Base-by-base conservation (phyloP, 139 green algal species). In the Pseudopediastrum boryanum region DNA sequence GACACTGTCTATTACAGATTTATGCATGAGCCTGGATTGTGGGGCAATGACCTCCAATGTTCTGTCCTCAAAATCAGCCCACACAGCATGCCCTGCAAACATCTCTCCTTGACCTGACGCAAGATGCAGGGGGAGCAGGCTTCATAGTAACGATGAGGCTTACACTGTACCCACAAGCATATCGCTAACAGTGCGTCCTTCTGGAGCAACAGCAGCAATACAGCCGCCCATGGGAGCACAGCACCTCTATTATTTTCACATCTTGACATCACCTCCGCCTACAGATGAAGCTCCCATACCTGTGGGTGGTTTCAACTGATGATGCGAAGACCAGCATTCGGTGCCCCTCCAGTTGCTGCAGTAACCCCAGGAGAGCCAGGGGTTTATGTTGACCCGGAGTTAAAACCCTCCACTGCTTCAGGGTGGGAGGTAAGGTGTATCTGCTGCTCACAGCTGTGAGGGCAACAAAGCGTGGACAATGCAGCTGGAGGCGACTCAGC, bases 281-380 rank as follows among this genome's bases (percentile, higher is more conserved):
- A 10, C 62, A 41, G 8, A 5, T 13, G 31, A 9, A 5, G 61
- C 6, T 12, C 27, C 2, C 83, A 16, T 61, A 89, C 82, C 84
- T 91, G 79, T 88, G 90, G 0, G 95, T 94, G 21, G 89, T 90
- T 13, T 98, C 89, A 27, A 98, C 65, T 0, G 89, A 94, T 16
- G 93, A 92, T 1, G 92, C 89, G 61, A 98, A 98, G 10, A 98
- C 85, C 7, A 98, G 83, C 16, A 75, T 94, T 13, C 46, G 61
- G 82, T 87, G 44, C 4, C 69, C 77, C 38, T 64, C 71, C 72
- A 94, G 82, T 31, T 84, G 50, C 0, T 80, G 39, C 77, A 97
- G 87, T 70, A 97, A 83, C 16, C 89, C 89, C 48, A 92, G 67
- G 65, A 96, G 84, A 2, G 75, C 85, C 23, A 90, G 71, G 1